Percentiles rank a stretch among this genome's conserved stretches.
phyloP scores from a whole-genome alignment of 164 flowering plant genomes.

The Vitis labrusca region DNA sequence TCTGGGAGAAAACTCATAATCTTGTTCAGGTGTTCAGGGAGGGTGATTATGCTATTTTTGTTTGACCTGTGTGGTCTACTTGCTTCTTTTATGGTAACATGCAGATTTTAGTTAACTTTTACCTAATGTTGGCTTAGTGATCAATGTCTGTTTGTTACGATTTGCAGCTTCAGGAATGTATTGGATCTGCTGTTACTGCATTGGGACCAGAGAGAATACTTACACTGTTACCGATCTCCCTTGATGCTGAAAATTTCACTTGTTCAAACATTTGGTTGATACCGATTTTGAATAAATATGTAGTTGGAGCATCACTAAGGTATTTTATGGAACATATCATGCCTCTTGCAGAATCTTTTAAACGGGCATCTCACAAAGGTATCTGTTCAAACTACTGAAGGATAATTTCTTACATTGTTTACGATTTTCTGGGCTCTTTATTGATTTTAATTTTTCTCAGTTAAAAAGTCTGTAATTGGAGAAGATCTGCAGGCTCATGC shows the following conservation, averaged over 20 bases:
- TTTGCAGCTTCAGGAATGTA: conserved; percentile 70
- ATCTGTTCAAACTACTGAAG: conserved; percentile 7
- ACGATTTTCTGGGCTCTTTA: conserved; percentile 8
- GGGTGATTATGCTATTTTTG: no score
- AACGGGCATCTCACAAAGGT: conserved; percentile 59
- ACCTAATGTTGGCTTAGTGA: background rate
- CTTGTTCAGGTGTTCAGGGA: no score
- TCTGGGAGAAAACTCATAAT: no score
- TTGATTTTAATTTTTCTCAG: conserved; percentile 30
- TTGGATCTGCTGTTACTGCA: conserved; percentile 84
- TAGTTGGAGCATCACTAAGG: conserved; percentile 67
- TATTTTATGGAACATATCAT: conserved; percentile 70
- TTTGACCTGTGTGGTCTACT: no score
- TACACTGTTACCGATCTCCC: conserved; percentile 55
- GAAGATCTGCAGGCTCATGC: conserved; percentile 58
- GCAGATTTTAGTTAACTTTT: no score
- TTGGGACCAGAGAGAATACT: conserved; percentile 87
- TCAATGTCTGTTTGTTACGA: conserved; percentile 11
- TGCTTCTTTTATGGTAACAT: no score
- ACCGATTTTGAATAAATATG: conserved; percentile 69
- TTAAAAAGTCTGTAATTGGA: conserved; percentile 41
- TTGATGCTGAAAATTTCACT: conserved; percentile 42
- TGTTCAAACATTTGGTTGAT: conserved; percentile 78
- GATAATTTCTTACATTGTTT: background rate
- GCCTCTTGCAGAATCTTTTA: conserved; percentile 72